A percentile compares a stretch with the other conserved stretches of the same genome.
These are phyloP conservation scores for Daucus carota DNA, from an alignment of 129 eudicot species.

Conservation along the genomic window DH1_v3.0 NC_030381.2:31309001-31309500, in stretches of 20 bases:
- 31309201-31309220: slow-evolving; percentile 58
- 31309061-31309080: neutral
- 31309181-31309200: slow-evolving; percentile 55
- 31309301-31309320: neutral
- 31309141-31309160: slow-evolving; percentile 51
- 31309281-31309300: neutral
- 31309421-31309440: neutral
- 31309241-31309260: slow-evolving; percentile 55
- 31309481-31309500: neutral
- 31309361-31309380: neutral
- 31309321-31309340: neutral
- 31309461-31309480: neutral
- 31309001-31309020: neutral
- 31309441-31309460: neutral
- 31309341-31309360: neutral
- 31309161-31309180: slow-evolving; percentile 51
- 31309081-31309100: neutral
- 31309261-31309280: neutral
- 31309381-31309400: neutral
- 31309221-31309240: slow-evolving; percentile 64
- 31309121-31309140: neutral
- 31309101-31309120: too few species aligned
- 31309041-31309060: neutral
- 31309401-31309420: neutral
- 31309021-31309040: neutral